These are phyloP conservation scores for Achaetomiella virescens DNA, from an alignment of 495 filamentous ascomycete genomes.

Conservation along the genomic window DNA sequence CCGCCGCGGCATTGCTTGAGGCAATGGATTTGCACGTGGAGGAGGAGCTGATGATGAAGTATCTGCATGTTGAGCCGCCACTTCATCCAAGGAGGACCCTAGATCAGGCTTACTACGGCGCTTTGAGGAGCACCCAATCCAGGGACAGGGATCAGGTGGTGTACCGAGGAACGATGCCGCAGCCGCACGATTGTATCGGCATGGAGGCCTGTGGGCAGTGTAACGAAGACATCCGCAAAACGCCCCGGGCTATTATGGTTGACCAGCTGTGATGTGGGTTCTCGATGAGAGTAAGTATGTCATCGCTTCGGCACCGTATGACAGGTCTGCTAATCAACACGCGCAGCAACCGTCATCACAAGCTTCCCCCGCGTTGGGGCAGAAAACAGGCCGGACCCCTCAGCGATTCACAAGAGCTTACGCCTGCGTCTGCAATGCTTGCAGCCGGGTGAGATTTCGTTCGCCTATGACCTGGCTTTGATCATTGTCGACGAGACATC, in stretches of 20 bases:
- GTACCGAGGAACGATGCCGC: conserved; percentile 38
- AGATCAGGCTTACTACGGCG: conserved; percentile 61
- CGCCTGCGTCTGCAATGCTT: conserved; percentile 20
- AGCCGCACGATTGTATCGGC: conserved; percentile 18
- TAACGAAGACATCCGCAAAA: conserved; percentile 31
- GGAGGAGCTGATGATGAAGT: conserved; percentile 54
- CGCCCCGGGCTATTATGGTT: conserved; percentile 61
- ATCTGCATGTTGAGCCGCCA: conserved; percentile 49
- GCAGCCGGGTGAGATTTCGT: conserved; percentile 53
- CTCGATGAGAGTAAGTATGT: conserved; percentile 37
- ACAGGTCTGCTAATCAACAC: neutral
- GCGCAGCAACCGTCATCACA: conserved; percentile 52
- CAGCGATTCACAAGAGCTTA: conserved; percentile 57
- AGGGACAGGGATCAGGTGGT: conserved; percentile 63
- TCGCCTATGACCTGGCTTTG: conserved; percentile 55
- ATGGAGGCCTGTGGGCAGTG: conserved; percentile 21
- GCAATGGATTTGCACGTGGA: conserved; percentile 35
- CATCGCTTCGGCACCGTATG: neutral
- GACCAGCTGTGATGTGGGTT: conserved; percentile 65
- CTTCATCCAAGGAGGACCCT: conserved; percentile 60
- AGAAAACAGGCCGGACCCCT: conserved; percentile 56
- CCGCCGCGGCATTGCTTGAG: conserved; percentile 22
- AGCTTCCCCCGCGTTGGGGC: conserved; percentile 59
- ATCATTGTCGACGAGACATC: conserved; percentile 58
- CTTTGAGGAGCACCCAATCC: conserved; percentile 50